Base-by-base conservation (phyloP, 2,329 filamentous ascomycete species). In the Fusarium piperis region DNA sequence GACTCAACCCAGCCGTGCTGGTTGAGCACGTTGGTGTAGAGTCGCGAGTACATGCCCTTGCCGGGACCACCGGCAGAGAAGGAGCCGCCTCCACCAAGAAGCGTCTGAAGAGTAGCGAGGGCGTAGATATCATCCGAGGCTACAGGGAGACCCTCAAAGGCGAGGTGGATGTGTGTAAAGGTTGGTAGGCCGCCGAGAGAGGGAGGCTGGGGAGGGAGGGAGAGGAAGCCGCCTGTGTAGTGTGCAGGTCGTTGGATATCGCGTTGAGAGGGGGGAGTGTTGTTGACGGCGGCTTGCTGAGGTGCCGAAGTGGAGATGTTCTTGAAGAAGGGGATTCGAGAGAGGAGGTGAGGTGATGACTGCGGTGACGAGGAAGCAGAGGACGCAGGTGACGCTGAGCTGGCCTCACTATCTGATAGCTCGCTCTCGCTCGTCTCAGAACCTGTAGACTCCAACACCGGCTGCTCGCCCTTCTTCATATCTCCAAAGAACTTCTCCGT, bases 21-120 rank as follows among this genome's bases (percentile, higher is more conserved):
- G 85, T 99, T 99, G 58, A 99, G 89, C 0, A 98, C 95, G 80
- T 98, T 97, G 71, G 95, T 98, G 86, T 98, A 99, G 10, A 99
- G 89, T 13, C 96, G 92, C 38, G 94, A 97, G 86, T 98, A 98
- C 96, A 99, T 99, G 81, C 96, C 96, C 85, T 99, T 99, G 59
- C 96, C 96, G 6, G 96, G 96, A 0, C 96, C 96, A 76, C 96
- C 96, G 60, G 96, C 96, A 16, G 94, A 97, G 85, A 99, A 99
- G 62, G 95, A 98, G 26, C 96, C 96, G 55, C 96, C 96, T 53
- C 96, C 96, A 64, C 96, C 96, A 35, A 99, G 93, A 11, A 99
- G 92, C 1, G 94, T 98, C 82, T 98, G 97, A 1, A 99, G 87
- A 1, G 95, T 97, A 8, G 96, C 96, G 48, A 98, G 91, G 18